Percentiles rank a stretch among this genome's conserved stretches.
phyloP scores from a whole-genome alignment of 257 asterid genomes.

The Solanum chmielewskii region DNA sequence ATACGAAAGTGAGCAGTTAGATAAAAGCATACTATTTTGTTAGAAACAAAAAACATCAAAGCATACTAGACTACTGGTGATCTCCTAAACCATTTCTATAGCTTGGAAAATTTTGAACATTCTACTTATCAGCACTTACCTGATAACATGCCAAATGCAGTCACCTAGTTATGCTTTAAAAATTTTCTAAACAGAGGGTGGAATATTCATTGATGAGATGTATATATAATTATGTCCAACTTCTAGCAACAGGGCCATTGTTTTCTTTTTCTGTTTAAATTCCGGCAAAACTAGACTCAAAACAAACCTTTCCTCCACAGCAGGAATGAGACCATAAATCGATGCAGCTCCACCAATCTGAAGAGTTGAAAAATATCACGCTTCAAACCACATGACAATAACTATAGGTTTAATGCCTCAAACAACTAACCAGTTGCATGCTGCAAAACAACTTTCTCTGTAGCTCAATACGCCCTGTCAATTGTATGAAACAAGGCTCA shows the following conservation, averaged over 20 bases:
- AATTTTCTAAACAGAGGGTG: neutral
- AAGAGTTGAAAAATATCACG: constrained; percentile 12
- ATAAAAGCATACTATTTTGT: neutral
- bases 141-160: neutral
- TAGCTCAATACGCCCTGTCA: constrained; percentile 76
- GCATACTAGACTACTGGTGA: neutral
- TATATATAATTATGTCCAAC: neutral
- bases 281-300: neutral
- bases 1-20: neutral
- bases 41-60: neutral
- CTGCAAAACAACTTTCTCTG: constrained; percentile 96
- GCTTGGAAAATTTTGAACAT: neutral
- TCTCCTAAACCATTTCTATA: neutral
- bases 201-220: neutral
- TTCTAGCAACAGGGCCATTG: neutral
- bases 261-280: neutral
- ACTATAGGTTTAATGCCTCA: neutral
- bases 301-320: constrained; percentile 89
- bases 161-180: neutral
- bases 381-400: neutral
- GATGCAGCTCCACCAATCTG: constrained; percentile 91
- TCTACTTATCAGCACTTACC: neutral
- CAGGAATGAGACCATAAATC: constrained; percentile 75
- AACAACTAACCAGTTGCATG: constrained; percentile 82
- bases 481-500: constrained; percentile 5